Evolutionary conservation across 2,329 filamentous ascomycete genomes (phyloP).

Genomic region (Cytospora mali): DNA sequence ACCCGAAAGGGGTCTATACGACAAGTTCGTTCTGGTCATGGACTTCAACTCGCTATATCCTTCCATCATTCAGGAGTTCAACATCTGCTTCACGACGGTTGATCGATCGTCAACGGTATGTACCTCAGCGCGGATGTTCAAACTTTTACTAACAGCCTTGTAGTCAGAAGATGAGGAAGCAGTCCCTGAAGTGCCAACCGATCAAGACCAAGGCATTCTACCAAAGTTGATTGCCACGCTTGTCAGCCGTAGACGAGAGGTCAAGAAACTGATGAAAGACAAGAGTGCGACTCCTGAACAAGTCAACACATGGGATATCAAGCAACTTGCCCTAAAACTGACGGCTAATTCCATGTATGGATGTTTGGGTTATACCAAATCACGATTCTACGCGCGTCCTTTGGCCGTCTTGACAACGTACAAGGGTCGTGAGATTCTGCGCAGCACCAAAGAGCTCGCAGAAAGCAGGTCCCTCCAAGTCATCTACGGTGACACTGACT

Average conservation of each 20-base stretch:
- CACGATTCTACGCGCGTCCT: conserved; percentile 94
- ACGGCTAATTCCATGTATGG: conserved; percentile 99
- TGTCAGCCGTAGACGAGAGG: conserved; percentile 83
- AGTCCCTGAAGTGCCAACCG: conserved; percentile 81
- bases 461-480: conserved; percentile 90
- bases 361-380: conserved; percentile 94
- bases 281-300: conserved; percentile 84
- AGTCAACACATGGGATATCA: conserved; percentile 95
- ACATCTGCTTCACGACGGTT: conserved; percentile 99
- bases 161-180: conserved; percentile 79
- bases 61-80: conserved; percentile 98
- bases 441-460: conserved; percentile 92
- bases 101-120: conserved; percentile 73
- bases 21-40: conserved; percentile 99
- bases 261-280: conserved; percentile 97
- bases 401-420: conserved; percentile 94
- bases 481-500: conserved; percentile 98
- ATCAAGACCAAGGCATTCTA: conserved; percentile 81
- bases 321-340: conserved; percentile 93
- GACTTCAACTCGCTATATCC: conserved; percentile 99
- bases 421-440: conserved; percentile 96
- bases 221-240: conserved; percentile 90
- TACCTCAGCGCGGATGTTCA: conserved; percentile 17
- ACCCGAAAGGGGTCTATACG: conserved; percentile 94
- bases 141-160: conserved; percentile 36